A percentile compares a stretch with the other conserved stretches of the same genome.
These are phyloP conservation scores for Rhizopogon rudus DNA, from an alignment of 768 basidiomycete genomes.

Conservation along the genomic window DNA sequence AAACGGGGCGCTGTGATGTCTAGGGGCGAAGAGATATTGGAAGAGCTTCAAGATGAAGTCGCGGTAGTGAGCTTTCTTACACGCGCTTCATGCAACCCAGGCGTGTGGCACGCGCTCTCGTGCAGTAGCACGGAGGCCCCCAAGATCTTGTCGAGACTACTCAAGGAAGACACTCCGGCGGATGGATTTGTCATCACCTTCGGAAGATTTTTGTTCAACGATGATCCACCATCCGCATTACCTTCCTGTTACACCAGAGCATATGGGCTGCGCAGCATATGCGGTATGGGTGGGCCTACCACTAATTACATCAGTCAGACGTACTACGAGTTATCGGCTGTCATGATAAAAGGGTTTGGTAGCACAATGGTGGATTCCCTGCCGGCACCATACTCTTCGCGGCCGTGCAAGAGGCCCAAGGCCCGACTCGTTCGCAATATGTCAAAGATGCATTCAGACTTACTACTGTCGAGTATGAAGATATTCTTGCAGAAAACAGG, in stretches of 20 bases:
- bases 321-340: neutral
- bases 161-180: neutral
- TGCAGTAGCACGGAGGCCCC: neutral
- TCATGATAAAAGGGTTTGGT: neutral
- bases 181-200: conserved; percentile 16
- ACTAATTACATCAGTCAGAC: neutral
- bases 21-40: neutral
- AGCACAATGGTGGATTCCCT: neutral
- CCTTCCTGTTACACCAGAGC: neutral
- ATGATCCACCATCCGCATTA: neutral
- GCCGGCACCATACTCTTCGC: neutral
- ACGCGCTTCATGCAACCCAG: neutral
- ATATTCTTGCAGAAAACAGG: neutral
- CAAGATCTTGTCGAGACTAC: neutral
- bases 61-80: neutral
- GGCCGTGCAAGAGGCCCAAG: neutral
- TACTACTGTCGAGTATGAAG: neutral
- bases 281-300: neutral
- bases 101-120: neutral
- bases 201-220: conserved; percentile 26
- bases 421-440: neutral
- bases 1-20: neutral
- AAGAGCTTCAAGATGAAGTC: neutral
- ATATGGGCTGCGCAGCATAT: neutral
- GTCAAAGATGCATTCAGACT: neutral